Conservation (phyloP, 1,139 yeast species). For the Yamadazyma diddensiae region DNA sequence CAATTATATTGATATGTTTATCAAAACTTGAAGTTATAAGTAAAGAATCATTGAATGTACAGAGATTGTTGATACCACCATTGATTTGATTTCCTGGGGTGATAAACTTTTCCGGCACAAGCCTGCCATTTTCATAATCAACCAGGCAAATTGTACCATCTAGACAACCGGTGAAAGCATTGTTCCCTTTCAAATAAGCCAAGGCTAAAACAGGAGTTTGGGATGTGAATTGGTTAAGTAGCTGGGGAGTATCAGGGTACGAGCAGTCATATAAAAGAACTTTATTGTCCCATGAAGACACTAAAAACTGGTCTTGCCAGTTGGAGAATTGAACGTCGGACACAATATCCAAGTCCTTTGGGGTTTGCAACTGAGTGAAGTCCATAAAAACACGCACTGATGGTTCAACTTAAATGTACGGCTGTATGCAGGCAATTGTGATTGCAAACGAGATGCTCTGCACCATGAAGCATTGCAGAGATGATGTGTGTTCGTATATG, state of each 20-base stretch:
- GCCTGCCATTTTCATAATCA: conserved; percentile 41
- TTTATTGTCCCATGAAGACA: conserved; percentile 41
- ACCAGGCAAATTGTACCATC: conserved; percentile 41
- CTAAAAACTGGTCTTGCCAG: conserved; percentile 27
- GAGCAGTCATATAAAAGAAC: conserved; percentile 34
- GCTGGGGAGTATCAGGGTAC: conserved; percentile 9
- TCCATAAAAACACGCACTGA: not conserved
- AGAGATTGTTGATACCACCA: conserved; percentile 30
- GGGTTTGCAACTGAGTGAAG: conserved; percentile 12
- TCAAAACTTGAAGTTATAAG: conserved; percentile 11
- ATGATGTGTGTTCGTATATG: too few species aligned
- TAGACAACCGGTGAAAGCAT: conserved; percentile 33
- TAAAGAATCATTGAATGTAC: conserved; percentile 14
- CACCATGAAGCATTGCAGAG: too few species aligned
- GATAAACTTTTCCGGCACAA: conserved; percentile 15
- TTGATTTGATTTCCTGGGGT: conserved; percentile 10
- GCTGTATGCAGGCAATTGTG: too few species aligned
- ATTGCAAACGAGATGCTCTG: too few species aligned
- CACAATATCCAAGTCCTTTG: conserved; percentile 25
- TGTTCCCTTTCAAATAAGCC: conserved; percentile 12
- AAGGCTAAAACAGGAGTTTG: conserved; percentile 20
- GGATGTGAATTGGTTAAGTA: conserved; percentile 14
- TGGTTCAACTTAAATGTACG: too few species aligned
- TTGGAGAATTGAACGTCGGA: conserved; percentile 31
- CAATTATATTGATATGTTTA: conserved; percentile 13